A percentile compares a stretch with the other conserved stretches of the same genome.
Conservation (phyloP, 169 alveolate genomes). For the Eimeria falciformis region DNA sequence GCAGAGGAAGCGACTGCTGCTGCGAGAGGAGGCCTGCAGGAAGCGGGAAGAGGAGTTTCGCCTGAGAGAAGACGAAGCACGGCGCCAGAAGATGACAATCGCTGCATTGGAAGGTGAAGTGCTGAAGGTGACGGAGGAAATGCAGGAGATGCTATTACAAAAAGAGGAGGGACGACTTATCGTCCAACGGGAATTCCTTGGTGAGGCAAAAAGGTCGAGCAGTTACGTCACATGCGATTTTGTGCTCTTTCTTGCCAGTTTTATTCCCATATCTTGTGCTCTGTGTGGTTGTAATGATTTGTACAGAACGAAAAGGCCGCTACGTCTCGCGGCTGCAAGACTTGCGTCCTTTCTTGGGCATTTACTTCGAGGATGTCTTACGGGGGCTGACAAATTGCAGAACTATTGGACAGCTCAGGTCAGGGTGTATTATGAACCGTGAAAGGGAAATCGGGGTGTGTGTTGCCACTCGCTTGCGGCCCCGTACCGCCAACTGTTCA, state of each 20-base stretch:
- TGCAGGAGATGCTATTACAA: slow-evolving; percentile 23
- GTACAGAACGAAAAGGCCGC: background rate
- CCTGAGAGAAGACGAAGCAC: background rate
- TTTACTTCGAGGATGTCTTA: background rate
- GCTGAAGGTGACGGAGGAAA: background rate
- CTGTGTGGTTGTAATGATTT: too few species aligned
- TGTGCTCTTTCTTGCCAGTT: too few species aligned
- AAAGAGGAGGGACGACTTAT: background rate
- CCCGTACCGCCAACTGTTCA: background rate
- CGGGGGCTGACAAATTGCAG: slow-evolving; percentile 27
- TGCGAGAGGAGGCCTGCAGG: background rate
- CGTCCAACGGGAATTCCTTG: background rate
- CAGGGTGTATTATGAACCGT: background rate
- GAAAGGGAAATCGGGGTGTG: background rate
- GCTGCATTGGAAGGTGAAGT: background rate
- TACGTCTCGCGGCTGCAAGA: slow-evolving; percentile 49
- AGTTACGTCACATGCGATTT: too few species aligned
- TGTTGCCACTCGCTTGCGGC: too few species aligned
- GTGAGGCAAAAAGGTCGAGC: too few species aligned
- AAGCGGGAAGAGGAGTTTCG: background rate
- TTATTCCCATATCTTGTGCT: background rate
- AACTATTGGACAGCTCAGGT: slow-evolving; percentile 47
- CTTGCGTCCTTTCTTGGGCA: slow-evolving; percentile 20
- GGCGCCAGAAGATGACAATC: background rate
- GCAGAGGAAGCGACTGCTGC: slow-evolving; percentile 1